Conservation (phyloP, 257 asterid genomes). For the Phtheirospermum japonicum region DNA sequence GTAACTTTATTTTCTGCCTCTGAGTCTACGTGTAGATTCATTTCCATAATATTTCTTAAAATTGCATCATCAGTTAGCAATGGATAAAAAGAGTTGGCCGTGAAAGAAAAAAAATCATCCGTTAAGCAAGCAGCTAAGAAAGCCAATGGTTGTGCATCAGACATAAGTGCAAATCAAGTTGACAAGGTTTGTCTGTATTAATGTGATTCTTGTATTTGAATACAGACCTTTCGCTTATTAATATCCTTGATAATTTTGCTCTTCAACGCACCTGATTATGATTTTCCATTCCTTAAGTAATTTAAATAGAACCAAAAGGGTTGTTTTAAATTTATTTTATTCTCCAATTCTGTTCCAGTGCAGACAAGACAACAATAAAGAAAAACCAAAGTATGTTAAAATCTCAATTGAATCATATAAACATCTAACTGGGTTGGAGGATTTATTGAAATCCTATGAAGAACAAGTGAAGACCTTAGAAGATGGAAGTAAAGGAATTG, state of each 20-base stretch:
- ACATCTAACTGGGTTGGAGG: conserved; percentile 87
- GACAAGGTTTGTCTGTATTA: conserved; percentile 49
- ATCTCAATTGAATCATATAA: conserved; percentile 77
- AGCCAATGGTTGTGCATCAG: conserved; percentile 37
- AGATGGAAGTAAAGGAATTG: conserved; percentile 71
- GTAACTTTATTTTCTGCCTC: not conserved
- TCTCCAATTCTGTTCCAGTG: conserved; percentile 33
- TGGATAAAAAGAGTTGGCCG: conserved; percentile 96
- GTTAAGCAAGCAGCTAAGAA: too few species aligned
- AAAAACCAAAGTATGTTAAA: conserved; percentile 80
- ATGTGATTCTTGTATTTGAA: conserved; percentile 6
- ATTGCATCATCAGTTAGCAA: conserved; percentile 37
- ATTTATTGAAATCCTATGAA: conserved; percentile 61
- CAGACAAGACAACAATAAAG: conserved; percentile 50
- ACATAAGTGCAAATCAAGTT: conserved; percentile 38
- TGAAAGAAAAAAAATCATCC: conserved; percentile 94
- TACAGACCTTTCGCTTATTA: not conserved
- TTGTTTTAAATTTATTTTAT: too few species aligned
- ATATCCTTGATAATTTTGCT: too few species aligned
- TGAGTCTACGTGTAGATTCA: too few species aligned
- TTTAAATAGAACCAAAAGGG: too few species aligned
- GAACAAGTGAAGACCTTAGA: conserved; percentile 67
- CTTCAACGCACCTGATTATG: too few species aligned
- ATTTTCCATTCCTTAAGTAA: too few species aligned
- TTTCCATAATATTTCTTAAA: conserved; percentile 11